Percentiles rank a stretch among this genome's conserved stretches.
phyloP scores from a whole-genome alignment of 2,329 filamentous ascomycete genomes.

The Alternaria atra region DNA sequence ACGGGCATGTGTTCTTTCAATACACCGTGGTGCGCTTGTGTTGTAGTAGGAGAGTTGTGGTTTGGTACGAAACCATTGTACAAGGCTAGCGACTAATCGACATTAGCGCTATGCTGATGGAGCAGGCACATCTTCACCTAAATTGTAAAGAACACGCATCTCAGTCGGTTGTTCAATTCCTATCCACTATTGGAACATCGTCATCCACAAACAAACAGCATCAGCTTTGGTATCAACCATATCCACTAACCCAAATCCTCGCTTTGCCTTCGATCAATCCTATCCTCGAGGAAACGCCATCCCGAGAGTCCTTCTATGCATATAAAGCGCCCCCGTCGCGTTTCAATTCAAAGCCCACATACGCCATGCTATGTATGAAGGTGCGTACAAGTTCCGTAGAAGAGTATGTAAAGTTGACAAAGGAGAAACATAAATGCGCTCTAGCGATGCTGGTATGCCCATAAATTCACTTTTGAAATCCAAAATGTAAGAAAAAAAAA shows the following conservation, averaged over 20 bases:
- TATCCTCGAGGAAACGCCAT: conserved; percentile 14
- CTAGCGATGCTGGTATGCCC: conserved; percentile 26
- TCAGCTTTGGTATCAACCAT: conserved; percentile 15
- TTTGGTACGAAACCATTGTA: background rate
- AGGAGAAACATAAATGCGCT: conserved; percentile 18
- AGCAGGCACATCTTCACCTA: background rate
- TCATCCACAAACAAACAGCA: conserved; percentile 8
- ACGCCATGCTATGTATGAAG: conserved; percentile 27
- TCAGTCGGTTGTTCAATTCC: background rate
- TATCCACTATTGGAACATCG: conserved; percentile 4
- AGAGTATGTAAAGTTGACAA: conserved; percentile 14
- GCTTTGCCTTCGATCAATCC: conserved; percentile 4
- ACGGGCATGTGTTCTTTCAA: background rate
- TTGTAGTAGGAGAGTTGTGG: background rate
- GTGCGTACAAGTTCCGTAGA: conserved; percentile 19
- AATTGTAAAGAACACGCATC: background rate
- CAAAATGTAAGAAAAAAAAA: conserved; percentile 21
- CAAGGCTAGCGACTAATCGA: background rate
- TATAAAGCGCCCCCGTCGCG: conserved; percentile 14
- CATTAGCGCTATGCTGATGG: background rate
- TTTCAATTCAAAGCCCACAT: conserved; percentile 21
- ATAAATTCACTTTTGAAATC: conserved; percentile 28
- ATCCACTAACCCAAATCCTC: conserved; percentile 7
- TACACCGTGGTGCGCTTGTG: background rate
- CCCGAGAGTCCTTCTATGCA: conserved; percentile 16